Conservation (phyloP, 2,329 filamentous ascomycete genomes). For the Fusarium agapanthi region DNA sequence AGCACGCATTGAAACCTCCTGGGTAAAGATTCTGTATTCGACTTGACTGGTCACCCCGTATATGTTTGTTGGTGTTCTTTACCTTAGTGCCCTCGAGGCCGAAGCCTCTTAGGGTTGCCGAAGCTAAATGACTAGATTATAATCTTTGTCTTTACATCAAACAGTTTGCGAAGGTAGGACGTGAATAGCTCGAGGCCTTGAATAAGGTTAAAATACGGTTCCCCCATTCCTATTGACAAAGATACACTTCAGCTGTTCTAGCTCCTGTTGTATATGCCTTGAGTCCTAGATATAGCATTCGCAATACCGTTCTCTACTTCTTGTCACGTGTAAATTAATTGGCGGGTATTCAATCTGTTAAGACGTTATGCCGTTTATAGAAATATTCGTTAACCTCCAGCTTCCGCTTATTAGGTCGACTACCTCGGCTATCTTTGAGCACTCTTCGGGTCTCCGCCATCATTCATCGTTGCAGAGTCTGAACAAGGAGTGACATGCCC, state of each 20-base stretch:
- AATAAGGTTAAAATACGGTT: no score
- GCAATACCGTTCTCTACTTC: no score
- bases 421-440: not conserved
- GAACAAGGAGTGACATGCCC: no score
- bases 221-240: no score
- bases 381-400: not conserved
- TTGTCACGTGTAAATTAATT: no score
- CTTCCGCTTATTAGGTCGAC: not conserved
- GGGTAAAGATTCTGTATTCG: not conserved
- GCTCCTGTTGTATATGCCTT: accelerated
- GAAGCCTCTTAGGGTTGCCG: no score
- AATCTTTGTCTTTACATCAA: accelerated
- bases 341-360: accelerated
- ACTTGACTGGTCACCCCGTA: accelerated
- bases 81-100: accelerated
- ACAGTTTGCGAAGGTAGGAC: no score
- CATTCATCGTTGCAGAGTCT: not conserved
- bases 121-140: no score
- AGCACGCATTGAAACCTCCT: not conserved
- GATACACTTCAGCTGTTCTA: no score
- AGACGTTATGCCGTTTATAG: accelerated
- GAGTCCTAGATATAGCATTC: no score
- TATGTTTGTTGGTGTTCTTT: accelerated
- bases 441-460: not conserved
- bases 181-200: no score